These are phyloP conservation scores for Arthrobotrys pseudoclavata DNA, from an alignment of 2,329 filamentous ascomycete genomes.

Conservation along the genomic window DNA sequence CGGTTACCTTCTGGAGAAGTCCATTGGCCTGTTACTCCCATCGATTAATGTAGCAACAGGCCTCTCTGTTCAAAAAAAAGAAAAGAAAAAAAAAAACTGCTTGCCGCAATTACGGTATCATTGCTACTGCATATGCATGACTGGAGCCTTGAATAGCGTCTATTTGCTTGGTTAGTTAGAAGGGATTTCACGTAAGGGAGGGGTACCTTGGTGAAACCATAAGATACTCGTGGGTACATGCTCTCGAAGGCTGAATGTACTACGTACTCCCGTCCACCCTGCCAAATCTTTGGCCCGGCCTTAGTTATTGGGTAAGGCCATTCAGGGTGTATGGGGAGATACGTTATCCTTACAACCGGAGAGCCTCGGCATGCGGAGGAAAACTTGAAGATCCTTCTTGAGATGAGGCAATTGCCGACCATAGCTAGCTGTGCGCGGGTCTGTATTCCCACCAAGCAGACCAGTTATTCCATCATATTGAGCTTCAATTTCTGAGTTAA, in stretches of 20 bases:
- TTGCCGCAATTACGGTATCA: background rate
- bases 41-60: background rate
- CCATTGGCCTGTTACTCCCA: background rate
- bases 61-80: background rate
- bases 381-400: background rate
- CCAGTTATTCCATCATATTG: too few relatives aligned
- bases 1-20: background rate
- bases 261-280: background rate
- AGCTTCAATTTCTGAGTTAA: too few relatives aligned
- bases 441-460: background rate
- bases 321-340: background rate
- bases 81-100: background rate
- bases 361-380: background rate
- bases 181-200: conserved; percentile 12
- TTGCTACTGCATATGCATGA: conserved; percentile 14
- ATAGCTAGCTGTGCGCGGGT: too few relatives aligned
- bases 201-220: conserved; percentile 17
- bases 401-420: too few relatives aligned
- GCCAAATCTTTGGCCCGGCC: background rate
- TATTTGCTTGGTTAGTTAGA: background rate
- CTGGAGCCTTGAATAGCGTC: background rate
- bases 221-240: conserved; percentile 23
- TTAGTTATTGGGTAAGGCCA: background rate
- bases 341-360: background rate
- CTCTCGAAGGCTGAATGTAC: background rate